Evolutionary conservation across 768 basidiomycete genomes (phyloP).

Genomic region (Amanita molliuscula): DNA sequence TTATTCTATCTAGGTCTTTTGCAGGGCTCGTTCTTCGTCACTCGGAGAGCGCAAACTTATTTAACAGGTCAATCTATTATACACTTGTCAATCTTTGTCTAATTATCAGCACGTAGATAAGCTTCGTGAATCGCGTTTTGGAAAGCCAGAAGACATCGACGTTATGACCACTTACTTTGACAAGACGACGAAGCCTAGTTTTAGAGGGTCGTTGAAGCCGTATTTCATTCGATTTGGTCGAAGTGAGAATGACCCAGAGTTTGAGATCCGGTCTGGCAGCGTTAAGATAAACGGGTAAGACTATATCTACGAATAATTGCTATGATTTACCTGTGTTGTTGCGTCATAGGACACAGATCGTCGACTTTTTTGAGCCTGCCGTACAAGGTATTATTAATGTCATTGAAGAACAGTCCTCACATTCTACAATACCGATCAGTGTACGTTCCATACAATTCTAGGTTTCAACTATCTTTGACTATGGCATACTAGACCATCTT

Average conservation of each 20-base stretch:
- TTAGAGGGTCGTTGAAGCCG: constrained; percentile 19
- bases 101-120: constrained; percentile 16
- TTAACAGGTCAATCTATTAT: background rate
- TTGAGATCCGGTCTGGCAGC: constrained; percentile 34
- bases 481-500: constrained; percentile 27
- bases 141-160: background rate
- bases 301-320: background rate
- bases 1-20: background rate
- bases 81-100: background rate
- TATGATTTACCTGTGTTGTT: constrained; percentile 2
- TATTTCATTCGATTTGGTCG: constrained; percentile 39
- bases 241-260: constrained; percentile 28
- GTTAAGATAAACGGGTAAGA: constrained; percentile 5
- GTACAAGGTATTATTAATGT: background rate
- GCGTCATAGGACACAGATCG: background rate
- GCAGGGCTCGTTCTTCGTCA: constrained; percentile 5
- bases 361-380: constrained; percentile 5
- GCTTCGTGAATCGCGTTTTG: background rate
- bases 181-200: constrained; percentile 35
- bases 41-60: background rate
- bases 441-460: background rate
- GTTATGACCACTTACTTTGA: constrained; percentile 15
- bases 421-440: background rate
- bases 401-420: background rate
- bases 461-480: background rate